Evolutionary conservation across 1,139 yeast species (phyloP).

Genomic region (Wickerhamomyces sp.): DNA sequence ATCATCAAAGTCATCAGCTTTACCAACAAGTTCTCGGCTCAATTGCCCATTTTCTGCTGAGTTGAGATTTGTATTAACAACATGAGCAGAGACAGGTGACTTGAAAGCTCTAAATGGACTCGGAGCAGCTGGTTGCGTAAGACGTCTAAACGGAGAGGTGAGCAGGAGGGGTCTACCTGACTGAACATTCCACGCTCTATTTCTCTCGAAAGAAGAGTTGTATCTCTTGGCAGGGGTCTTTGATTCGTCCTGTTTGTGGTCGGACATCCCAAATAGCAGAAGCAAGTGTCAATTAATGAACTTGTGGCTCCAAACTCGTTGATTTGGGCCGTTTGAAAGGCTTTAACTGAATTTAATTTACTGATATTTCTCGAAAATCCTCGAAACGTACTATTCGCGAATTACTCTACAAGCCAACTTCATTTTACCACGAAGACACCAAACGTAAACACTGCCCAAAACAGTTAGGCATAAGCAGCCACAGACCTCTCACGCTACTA

Average conservation of each 20-base stretch:
- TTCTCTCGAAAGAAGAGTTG: conserved; percentile 13
- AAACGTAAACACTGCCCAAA: too few relatives aligned
- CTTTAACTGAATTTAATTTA: too few relatives aligned
- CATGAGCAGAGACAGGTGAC: conserved; percentile 3
- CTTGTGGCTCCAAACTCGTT: too few relatives aligned
- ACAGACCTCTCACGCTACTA: background rate
- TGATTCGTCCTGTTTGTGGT: conserved; percentile 1
- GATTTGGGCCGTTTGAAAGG: too few relatives aligned
- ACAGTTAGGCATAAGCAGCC: background rate
- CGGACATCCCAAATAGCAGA: background rate
- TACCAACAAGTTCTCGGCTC: background rate
- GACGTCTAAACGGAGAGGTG: conserved; percentile 23
- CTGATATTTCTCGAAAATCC: too few relatives aligned
- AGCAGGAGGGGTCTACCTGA: too few relatives aligned
- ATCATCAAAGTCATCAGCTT: conserved; percentile 27
- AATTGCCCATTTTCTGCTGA: background rate
- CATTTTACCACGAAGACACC: too few relatives aligned
- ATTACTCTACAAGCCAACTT: too few relatives aligned
- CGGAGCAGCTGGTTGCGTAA: conserved; percentile 7
- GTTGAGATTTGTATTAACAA: background rate
- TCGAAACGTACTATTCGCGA: too few relatives aligned
- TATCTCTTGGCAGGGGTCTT: conserved; percentile 8
- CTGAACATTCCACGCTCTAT: conserved; percentile 19
- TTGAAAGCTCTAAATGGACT: conserved; percentile 2
- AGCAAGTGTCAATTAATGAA: too few relatives aligned